Evolutionary conservation across 768 basidiomycete species (phyloP).

Genomic region (Tylopilus felleus): DNA sequence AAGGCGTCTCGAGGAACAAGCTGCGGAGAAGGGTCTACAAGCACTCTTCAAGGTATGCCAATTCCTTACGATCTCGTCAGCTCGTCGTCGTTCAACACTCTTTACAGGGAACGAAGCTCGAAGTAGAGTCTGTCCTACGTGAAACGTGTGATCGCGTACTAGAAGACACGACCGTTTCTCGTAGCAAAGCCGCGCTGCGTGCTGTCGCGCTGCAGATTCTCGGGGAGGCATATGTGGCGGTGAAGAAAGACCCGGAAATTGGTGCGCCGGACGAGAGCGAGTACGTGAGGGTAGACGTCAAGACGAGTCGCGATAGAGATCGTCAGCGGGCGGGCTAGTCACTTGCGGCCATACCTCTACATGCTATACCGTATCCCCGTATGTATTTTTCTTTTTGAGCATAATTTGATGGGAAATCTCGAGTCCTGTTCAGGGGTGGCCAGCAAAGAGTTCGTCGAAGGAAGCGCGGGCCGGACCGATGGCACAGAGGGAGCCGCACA

Average conservation of each 20-base stretch:
- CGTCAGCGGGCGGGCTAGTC: slow-evolving; percentile 25
- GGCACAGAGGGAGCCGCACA: too few species aligned
- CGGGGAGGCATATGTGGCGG: slow-evolving; percentile 72
- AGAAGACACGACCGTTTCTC: slow-evolving; percentile 49
- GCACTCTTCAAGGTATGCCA: slow-evolving; percentile 80
- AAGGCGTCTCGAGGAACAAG: slow-evolving; percentile 82
- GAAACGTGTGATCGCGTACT: slow-evolving; percentile 86
- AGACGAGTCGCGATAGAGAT: slow-evolving; percentile 51
- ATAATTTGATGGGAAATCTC: too few species aligned
- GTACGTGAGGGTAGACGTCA: slow-evolving; percentile 80
- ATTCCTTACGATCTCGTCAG: neutral
- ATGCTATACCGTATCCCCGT: slow-evolving; percentile 8
- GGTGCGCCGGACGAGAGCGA: slow-evolving; percentile 57
- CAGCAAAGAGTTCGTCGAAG: too few species aligned
- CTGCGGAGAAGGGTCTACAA: slow-evolving; percentile 88
- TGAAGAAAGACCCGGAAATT: slow-evolving; percentile 57
- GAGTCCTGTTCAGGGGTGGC: too few species aligned
- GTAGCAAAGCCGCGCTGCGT: slow-evolving; percentile 61
- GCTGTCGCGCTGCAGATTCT: slow-evolving; percentile 82
- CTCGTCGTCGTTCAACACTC: neutral
- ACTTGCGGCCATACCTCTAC: neutral
- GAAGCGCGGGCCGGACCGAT: too few species aligned
- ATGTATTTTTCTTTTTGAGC: neutral
- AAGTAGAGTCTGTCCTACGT: slow-evolving; percentile 84
- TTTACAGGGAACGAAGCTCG: slow-evolving; percentile 79